Percentiles rank a stretch among this genome's conserved stretches.
Conservation (phyloP, 139 green algal species). For the Chlorella ohadii region DNA sequence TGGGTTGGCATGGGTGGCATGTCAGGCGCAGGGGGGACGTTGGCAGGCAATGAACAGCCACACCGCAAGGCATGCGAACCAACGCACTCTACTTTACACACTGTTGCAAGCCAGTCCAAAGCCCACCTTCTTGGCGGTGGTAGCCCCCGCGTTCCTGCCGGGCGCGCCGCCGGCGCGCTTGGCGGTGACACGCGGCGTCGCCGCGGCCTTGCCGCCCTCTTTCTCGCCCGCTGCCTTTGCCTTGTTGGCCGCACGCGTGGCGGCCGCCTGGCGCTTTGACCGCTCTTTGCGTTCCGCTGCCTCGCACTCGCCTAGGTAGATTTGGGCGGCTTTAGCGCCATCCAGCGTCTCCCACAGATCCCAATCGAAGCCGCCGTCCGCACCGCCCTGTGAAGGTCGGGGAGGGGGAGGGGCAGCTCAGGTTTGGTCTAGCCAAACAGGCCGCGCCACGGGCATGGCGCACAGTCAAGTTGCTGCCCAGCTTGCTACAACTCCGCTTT, state of each 20-base stretch:
- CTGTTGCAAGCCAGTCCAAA: too few relatives aligned
- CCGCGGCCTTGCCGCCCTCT: background rate
- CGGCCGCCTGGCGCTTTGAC: background rate
- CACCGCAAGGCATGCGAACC: too few relatives aligned
- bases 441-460: too few relatives aligned
- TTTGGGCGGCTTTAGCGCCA: background rate
- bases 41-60: too few relatives aligned
- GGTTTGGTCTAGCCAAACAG: too few relatives aligned
- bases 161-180: background rate
- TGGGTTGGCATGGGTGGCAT: too few relatives aligned
- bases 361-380: background rate
- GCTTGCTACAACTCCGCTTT: too few relatives aligned
- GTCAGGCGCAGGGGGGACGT: too few relatives aligned
- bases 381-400: background rate
- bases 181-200: background rate
- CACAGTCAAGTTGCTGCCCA: too few relatives aligned
- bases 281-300: background rate
- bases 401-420: too few relatives aligned
- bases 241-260: background rate
- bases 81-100: too few relatives aligned
- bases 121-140: background rate
- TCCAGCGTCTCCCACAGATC: background rate
- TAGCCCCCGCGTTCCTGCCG: background rate
- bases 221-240: background rate
- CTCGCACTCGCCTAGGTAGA: background rate